Percentiles rank a stretch among this genome's conserved stretches.
Evolutionary conservation across 768 basidiomycete genomes (phyloP).

Genomic region (Nevesoporus exiguus): DNA sequence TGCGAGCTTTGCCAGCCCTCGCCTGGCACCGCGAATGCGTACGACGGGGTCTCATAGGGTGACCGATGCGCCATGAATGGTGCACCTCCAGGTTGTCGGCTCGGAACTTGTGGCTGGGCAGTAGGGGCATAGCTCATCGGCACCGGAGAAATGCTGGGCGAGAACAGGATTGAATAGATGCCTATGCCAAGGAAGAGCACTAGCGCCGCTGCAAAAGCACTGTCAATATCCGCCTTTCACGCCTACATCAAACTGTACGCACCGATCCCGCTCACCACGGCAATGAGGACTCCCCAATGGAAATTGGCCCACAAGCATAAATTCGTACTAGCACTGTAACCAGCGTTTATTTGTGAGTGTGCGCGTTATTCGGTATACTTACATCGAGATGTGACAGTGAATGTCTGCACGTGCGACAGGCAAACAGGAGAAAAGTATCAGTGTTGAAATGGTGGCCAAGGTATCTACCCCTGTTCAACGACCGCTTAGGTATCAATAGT

Average conservation of each 20-base stretch:
- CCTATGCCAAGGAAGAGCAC: neutral
- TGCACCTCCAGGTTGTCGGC: neutral
- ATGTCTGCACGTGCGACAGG: slow-evolving; percentile 11
- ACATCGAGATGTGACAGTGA: slow-evolving; percentile 7
- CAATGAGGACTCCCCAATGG: neutral
- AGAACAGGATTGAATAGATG: neutral
- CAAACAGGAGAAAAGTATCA: slow-evolving; percentile 7
- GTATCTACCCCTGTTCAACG: slow-evolving; percentile 4
- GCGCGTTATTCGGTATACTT: neutral
- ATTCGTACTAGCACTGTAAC: slow-evolving; percentile 1
- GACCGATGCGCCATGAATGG: neutral
- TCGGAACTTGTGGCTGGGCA: neutral
- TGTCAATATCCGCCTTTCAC: neutral
- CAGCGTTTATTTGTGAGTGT: neutral
- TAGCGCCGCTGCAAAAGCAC: slow-evolving; percentile 1
- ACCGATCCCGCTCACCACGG: slow-evolving; percentile 3
- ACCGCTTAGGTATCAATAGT: neutral
- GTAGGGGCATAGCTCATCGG: neutral
- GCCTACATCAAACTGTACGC: neutral
- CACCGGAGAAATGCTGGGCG: neutral
- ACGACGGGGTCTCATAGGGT: neutral
- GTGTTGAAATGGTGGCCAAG: neutral
- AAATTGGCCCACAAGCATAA: slow-evolving; percentile 9
- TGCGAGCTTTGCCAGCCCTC: neutral
- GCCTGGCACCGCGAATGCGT: slow-evolving; percentile 2